These are phyloP conservation scores for Citrus maxima DNA, from an alignment of 345 rosid genomes.

Conservation along the genomic window DNA sequence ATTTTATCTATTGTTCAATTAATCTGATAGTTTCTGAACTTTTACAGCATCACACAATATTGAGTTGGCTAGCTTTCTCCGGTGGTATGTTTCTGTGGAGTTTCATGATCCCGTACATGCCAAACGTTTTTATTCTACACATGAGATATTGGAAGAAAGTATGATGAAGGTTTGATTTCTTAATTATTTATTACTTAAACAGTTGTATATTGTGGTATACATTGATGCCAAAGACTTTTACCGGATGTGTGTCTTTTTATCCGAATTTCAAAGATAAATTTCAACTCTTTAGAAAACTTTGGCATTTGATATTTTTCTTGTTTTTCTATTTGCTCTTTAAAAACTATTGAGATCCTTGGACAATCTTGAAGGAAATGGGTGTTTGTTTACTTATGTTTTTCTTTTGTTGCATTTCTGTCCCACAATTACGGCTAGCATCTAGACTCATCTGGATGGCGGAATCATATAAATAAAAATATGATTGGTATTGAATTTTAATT, in stretches of 20 bases:
- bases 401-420: too few relatives aligned
- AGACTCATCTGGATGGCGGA: too few relatives aligned
- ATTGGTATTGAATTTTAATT: slow-evolving; percentile 4
- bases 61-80: slow-evolving; percentile 91
- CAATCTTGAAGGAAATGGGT: too few relatives aligned
- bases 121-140: slow-evolving; percentile 75
- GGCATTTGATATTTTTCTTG: background rate
- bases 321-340: background rate
- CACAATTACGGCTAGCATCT: too few relatives aligned
- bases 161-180: slow-evolving; percentile 61
- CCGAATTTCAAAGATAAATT: background rate
- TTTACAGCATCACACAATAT: slow-evolving; percentile 75
- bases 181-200: background rate
- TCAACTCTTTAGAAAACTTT: background rate
- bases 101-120: slow-evolving; percentile 80
- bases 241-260: background rate
- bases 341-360: background rate
- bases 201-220: background rate
- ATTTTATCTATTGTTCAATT: slow-evolving; percentile 15
- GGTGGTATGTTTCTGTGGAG: slow-evolving; percentile 96
- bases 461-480: too few relatives aligned
- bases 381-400: too few relatives aligned
- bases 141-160: slow-evolving; percentile 72
- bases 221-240: background rate
- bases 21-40: slow-evolving; percentile 23